These are phyloP conservation scores for Crassisporium funariophilum DNA, from an alignment of 768 basidiomycete species.

Conservation along the genomic window DNA sequence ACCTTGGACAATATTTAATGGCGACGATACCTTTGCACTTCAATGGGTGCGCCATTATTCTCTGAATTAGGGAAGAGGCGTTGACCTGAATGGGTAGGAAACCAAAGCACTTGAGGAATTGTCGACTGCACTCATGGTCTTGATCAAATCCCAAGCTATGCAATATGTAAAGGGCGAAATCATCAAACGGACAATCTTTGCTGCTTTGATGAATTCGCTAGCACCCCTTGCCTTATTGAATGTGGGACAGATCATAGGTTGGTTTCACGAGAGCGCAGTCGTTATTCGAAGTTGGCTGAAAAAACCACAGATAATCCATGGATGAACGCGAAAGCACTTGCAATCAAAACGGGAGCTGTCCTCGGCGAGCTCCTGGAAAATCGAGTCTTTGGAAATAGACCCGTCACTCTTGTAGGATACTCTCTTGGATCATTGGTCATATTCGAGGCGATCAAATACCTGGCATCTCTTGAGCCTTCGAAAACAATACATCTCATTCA, in stretches of 20 bases:
- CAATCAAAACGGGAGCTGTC: slow-evolving; percentile 54
- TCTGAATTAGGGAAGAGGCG: neutral
- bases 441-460: slow-evolving; percentile 53
- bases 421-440: slow-evolving; percentile 59
- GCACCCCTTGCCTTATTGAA: slow-evolving; percentile 52
- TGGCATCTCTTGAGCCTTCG: slow-evolving; percentile 44
- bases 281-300: slow-evolving; percentile 1
- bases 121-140: slow-evolving; percentile 44
- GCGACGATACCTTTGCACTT: slow-evolving; percentile 56
- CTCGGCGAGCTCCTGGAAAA: slow-evolving; percentile 51
- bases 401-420: slow-evolving; percentile 57
- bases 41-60: slow-evolving; percentile 53
- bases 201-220: slow-evolving; percentile 49
- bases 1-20: slow-evolving; percentile 54
- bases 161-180: slow-evolving; percentile 50
- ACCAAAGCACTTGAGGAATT: slow-evolving; percentile 53
- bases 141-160: slow-evolving; percentile 52
- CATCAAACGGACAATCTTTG: slow-evolving; percentile 52
- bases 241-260: slow-evolving; percentile 56
- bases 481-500: slow-evolving; percentile 51
- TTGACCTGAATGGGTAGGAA: slow-evolving; percentile 39
- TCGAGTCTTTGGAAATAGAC: slow-evolving; percentile 54
- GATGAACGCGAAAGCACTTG: slow-evolving; percentile 56
- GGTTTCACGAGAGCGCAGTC: slow-evolving; percentile 11
- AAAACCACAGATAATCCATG: slow-evolving; percentile 53